Evolutionary conservation across 2,329 filamentous ascomycete genomes (phyloP).

Genomic region (Nannizziopsis arthrosporioides): DNA sequence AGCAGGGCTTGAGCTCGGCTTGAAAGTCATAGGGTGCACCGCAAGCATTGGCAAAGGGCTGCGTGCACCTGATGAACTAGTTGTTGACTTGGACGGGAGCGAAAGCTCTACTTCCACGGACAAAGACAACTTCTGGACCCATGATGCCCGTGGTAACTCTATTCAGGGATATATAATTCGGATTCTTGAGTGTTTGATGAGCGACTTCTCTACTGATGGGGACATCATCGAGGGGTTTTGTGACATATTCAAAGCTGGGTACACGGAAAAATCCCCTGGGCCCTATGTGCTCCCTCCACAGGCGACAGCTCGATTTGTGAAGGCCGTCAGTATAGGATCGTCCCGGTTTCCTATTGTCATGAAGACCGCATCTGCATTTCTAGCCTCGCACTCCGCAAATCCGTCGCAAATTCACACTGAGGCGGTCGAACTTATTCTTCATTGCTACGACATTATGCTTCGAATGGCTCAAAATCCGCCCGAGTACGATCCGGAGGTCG

Average conservation of each 20-base stretch:
- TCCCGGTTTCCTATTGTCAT: conserved; percentile 26
- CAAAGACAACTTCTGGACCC: conserved; percentile 30
- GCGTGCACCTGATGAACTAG: conserved; percentile 27
- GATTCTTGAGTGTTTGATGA: conserved; percentile 31
- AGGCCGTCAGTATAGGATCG: conserved; percentile 25
- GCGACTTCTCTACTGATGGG: conserved; percentile 30
- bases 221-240: conserved; percentile 36
- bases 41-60: conserved; percentile 34
- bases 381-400: conserved; percentile 33
- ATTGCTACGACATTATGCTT: conserved; percentile 30
- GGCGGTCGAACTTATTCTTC: conserved; percentile 27
- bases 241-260: conserved; percentile 37
- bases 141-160: conserved; percentile 21
- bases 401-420: conserved; percentile 26
- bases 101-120: conserved; percentile 20
- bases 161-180: conserved; percentile 30
- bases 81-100: conserved; percentile 24
- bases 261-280: conserved; percentile 32
- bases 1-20: conserved; percentile 24
- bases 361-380: conserved; percentile 36
- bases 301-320: conserved; percentile 34
- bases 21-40: conserved; percentile 30
- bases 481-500: conserved; percentile 32
- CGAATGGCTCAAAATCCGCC: conserved; percentile 27
- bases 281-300: conserved; percentile 34